Conservation (phyloP, 2,329 filamentous ascomycete species). For the Penicillium sp. region DNA sequence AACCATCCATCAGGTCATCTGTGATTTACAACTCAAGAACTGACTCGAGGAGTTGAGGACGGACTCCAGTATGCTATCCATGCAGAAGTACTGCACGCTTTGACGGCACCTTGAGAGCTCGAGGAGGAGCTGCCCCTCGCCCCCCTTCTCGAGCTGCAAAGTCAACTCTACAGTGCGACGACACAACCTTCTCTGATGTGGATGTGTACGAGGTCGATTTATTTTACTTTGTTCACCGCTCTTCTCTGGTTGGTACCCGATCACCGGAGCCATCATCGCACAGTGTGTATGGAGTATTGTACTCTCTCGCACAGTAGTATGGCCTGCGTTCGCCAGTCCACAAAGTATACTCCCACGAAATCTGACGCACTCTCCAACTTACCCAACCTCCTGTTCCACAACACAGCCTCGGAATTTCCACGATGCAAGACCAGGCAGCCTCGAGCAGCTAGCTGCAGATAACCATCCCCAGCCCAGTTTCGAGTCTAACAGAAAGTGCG, state of each 20-base stretch:
- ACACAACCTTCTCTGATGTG: conserved; percentile 1
- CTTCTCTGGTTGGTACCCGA: background rate
- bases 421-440: background rate
- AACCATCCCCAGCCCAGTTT: background rate
- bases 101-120: background rate
- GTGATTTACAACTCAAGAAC: background rate
- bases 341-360: conserved; percentile 1
- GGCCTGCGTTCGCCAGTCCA: background rate
- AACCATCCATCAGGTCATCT: background rate
- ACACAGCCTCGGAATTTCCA: background rate
- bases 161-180: conserved; percentile 21
- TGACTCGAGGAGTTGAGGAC: background rate
- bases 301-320: background rate
- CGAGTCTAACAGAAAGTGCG: conserved; percentile 2
- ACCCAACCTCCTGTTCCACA: background rate
- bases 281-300: too few relatives aligned
- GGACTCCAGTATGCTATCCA: background rate
- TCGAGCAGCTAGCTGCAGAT: background rate
- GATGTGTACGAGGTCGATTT: background rate
- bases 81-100: conserved; percentile 11
- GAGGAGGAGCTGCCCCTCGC: background rate
- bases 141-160: conserved; percentile 12
- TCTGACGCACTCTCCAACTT: conserved; percentile 3
- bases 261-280: background rate
- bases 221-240: conserved; percentile 4